Evolutionary conservation across 164 flowering plant genomes (phyloP), one percentile per base, ranked within the genome.

Genomic region (Sextonia rubra): DNA sequence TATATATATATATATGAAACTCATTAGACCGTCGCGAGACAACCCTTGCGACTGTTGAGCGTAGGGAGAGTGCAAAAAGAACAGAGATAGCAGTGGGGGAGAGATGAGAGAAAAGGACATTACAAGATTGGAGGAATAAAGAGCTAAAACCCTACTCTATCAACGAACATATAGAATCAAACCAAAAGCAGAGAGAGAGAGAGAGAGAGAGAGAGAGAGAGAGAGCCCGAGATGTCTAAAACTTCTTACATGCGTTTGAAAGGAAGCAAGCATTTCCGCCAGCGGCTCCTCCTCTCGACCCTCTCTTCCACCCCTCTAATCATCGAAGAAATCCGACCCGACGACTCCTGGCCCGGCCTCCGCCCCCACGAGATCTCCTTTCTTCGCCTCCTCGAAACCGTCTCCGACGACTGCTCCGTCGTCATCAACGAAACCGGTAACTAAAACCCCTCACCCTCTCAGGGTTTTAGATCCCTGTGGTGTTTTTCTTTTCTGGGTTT

Each of bases 381-480:
- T 37, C 89, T 96, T 64, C 89, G 89, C n/a, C 78, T 93, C 77
- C 49, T 92, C 18, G 97, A 93, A 75, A 83, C 72, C 60, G 68
- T 93, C 64, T 82, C 79, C 79, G 99, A 93, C 56, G 97, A 88
- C 66, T 87, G 97, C 68, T 68, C 37, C 4, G 86, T 96, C 47
- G 90, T 88, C 79, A 89, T 96, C 82, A 90, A 88, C 71, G 98
- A 90, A 77, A 92, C 97, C 2, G 98, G 95, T 93, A 78, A 14
- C 44, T 37, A 37, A 37, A 37, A 8, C 44, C 44, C 44, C 44
- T 37, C 44, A 37, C 44, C 11, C 44, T 7, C 8, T 37, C 44
- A 7, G 44, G 11, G 44, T 7, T 37, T 37, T 37, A 37, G 44
- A 37, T 37, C 44, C 8, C 44, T 37, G 11, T 0, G 0, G 5